Conservation (phyloP, 179 eudicot genomes). For the Sideroxylon spinosum region DNA sequence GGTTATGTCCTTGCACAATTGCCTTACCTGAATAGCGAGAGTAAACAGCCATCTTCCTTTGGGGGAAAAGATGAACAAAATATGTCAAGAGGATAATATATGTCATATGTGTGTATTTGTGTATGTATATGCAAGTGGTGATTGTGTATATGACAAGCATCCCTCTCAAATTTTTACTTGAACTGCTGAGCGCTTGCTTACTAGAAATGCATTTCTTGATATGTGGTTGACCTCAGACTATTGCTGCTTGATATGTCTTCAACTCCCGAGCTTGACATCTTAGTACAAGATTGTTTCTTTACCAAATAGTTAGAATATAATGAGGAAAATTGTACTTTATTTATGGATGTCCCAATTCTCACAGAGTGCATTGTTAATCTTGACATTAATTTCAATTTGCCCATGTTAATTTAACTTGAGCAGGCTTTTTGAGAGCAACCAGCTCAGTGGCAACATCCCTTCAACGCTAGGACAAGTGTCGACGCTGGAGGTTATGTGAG, state of each 20-base stretch:
- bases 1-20: neutral
- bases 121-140: neutral
- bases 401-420: neutral
- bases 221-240: neutral
- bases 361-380: neutral
- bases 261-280: neutral
- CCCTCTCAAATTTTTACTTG: neutral
- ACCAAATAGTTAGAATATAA: neutral
- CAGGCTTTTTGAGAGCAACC: conserved; percentile 77
- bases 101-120: neutral
- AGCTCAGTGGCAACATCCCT: conserved; percentile 57
- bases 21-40: neutral
- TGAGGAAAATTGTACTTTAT: neutral
- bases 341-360: neutral
- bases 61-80: neutral
- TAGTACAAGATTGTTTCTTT: too few relatives aligned
- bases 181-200: neutral
- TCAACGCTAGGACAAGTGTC: conserved; percentile 52
- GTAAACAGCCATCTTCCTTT: neutral
- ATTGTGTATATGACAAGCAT: neutral
- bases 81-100: neutral
- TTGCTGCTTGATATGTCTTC: conserved; percentile 12
- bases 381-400: neutral
- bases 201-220: neutral
- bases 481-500: conserved; percentile 66